phyloP scores from a whole-genome alignment of 2,329 filamentous ascomycete genomes.

The Cordyceps militaris region DNA sequence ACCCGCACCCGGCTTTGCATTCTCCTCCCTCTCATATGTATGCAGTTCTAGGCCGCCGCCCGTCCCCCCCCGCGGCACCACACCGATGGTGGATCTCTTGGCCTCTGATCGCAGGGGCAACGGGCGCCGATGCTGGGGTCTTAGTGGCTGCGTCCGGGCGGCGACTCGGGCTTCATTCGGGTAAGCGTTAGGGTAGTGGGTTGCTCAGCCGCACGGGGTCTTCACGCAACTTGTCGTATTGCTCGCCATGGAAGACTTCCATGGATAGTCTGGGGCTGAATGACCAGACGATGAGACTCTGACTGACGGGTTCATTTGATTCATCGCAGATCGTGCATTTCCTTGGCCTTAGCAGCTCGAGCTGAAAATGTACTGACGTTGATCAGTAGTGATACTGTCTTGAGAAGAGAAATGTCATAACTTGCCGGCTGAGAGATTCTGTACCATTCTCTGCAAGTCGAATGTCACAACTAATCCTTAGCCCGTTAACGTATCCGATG shows the following conservation, averaged over 20 bases:
- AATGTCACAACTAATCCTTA: too few species aligned
- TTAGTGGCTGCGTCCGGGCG: slow-evolving; percentile 2
- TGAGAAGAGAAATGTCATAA: too few species aligned
- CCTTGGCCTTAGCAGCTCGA: not conserved
- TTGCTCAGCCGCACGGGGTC: slow-evolving; percentile 3
- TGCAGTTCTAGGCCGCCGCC: not conserved
- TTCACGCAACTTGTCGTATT: slow-evolving; percentile 4
- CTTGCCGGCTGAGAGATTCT: too few species aligned
- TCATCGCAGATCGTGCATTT: not conserved
- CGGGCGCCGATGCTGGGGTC: not conserved
- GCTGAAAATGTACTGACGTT: not conserved
- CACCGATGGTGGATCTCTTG: slow-evolving; percentile 11
- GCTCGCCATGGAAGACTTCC: not conserved
- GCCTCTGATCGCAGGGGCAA: slow-evolving; percentile 3
- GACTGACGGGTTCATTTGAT: not conserved
- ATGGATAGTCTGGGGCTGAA: not conserved
- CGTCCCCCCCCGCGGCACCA: not conserved
- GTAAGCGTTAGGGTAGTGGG: not conserved
- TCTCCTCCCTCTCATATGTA: not conserved
- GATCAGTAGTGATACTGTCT: not conserved
- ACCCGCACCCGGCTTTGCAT: not conserved
- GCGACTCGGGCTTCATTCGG: slow-evolving; percentile 4
- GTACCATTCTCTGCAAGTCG: too few species aligned
- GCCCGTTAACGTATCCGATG: too few species aligned
- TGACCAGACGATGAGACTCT: not conserved